Evolutionary conservation across 108 stramenopile species (phyloP).

Genomic region (Nitzschia sp.): DNA sequence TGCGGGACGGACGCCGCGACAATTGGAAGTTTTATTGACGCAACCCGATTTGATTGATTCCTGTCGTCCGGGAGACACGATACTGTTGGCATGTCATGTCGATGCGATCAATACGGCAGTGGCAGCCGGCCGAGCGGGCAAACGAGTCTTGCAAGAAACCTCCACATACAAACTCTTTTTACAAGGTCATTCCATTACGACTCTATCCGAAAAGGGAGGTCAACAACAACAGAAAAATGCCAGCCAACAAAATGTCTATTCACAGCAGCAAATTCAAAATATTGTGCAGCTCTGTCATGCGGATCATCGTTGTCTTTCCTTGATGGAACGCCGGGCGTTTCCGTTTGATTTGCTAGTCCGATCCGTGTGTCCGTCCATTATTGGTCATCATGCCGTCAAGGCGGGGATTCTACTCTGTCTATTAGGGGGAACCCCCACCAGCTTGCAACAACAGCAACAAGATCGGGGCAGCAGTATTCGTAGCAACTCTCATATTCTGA

Average conservation of each 20-base stretch:
- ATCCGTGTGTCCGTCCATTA: conserved; percentile 93
- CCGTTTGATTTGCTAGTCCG: conserved; percentile 92
- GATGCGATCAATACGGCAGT: conserved; percentile 88
- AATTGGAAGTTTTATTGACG: conserved; percentile 84
- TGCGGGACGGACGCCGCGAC: conserved; percentile 84
- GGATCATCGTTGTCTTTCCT: conserved; percentile 78
- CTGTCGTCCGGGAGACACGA: conserved; percentile 94
- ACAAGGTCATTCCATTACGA: conserved; percentile 87
- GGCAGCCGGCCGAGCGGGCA: conserved; percentile 78
- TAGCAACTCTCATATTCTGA: conserved; percentile 79
- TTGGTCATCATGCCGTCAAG: conserved; percentile 98
- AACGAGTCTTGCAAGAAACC: conserved; percentile 74
- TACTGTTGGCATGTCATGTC: conserved; percentile 89
- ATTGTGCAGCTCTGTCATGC: conserved; percentile 85
- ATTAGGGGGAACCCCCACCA: conserved; percentile 90
- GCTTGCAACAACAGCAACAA: conserved; percentile 19
- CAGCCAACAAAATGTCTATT: conserved; percentile 43
- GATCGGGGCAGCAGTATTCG: conserved; percentile 56
- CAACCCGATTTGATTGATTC: conserved; percentile 89
- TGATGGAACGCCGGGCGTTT: conserved; percentile 79
- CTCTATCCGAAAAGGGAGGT: conserved; percentile 35
- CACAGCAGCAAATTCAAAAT: conserved; percentile 68
- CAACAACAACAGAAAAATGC: conserved; percentile 26
- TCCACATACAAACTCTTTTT: conserved; percentile 90
- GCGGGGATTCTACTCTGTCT: conserved; percentile 95